These are phyloP conservation scores for Podospora anserina DNA, from an alignment of 495 filamentous ascomycete genomes.

Conservation along the genomic window DNA sequence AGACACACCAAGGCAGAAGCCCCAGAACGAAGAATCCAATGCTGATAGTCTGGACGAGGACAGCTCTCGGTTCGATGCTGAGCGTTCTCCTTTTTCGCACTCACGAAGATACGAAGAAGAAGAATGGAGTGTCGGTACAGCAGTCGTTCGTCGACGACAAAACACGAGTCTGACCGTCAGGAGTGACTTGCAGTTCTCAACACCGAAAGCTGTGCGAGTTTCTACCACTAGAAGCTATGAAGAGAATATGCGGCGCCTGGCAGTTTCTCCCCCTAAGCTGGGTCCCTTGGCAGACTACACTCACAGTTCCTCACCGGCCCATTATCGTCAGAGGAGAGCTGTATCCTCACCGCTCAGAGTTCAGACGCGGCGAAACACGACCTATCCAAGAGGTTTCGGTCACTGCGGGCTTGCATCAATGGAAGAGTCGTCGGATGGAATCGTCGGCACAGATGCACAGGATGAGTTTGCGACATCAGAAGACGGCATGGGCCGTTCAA, in stretches of 20 bases:
- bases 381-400: constrained; percentile 27
- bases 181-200: neutral
- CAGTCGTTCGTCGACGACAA: constrained; percentile 1
- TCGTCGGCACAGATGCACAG: neutral
- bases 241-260: neutral
- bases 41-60: neutral
- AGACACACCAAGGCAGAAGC: neutral
- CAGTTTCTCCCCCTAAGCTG: constrained; percentile 3
- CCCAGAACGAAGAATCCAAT: neutral
- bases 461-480: neutral
- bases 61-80: neutral
- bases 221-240: neutral
- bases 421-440: constrained; percentile 18
- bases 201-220: neutral
- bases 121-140: neutral
- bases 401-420: constrained; percentile 26
- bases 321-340: constrained; percentile 7
- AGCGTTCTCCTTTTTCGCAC: neutral
- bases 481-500: neutral
- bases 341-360: constrained; percentile 8
- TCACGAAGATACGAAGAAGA: neutral
- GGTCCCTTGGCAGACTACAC: constrained; percentile 7
- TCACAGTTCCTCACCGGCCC: constrained; percentile 10
- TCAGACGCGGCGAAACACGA: constrained; percentile 16
- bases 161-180: neutral